A percentile compares a stretch with the other conserved stretches of the same genome.
Conservation (phyloP, 179 eudicot genomes). For the Nepenthes alata region DNA sequence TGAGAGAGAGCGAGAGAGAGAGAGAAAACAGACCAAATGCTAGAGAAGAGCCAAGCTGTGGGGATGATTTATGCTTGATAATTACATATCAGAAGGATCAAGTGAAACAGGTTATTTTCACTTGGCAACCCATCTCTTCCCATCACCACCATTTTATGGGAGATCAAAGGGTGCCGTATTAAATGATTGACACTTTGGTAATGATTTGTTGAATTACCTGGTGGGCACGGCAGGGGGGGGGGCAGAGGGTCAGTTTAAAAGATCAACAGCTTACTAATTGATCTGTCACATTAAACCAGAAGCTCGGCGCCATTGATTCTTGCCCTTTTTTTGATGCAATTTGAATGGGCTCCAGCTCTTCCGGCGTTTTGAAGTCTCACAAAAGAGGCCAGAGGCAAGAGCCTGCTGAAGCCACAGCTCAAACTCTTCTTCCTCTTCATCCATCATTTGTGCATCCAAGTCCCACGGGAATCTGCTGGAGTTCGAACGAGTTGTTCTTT, state of each 20-base stretch:
- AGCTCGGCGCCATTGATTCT: conserved; percentile 62
- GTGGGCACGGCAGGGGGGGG: background rate
- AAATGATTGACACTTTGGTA: background rate
- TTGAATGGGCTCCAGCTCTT: conserved; percentile 97
- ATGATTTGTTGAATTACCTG: background rate
- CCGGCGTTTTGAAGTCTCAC: conserved; percentile 80
- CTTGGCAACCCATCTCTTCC: background rate
- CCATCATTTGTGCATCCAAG: conserved; percentile 80
- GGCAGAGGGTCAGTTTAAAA: background rate
- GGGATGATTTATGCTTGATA: no score
- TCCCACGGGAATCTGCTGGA: conserved; percentile 93
- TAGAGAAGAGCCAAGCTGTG: background rate
- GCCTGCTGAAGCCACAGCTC: conserved; percentile 95
- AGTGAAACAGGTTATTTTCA: background rate
- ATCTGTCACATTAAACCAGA: conserved; percentile 25
- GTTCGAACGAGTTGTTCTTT: conserved; percentile 64
- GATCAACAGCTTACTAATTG: background rate
- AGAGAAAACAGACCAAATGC: background rate
- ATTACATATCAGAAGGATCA: background rate
- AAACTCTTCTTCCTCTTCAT: conserved; percentile 81
- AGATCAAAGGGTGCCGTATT: background rate
- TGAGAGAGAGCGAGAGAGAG: background rate
- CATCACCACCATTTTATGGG: background rate
- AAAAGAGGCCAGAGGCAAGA: conserved; percentile 84
- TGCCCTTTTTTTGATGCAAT: conserved; percentile 51